Percentiles rank a stretch among this genome's conserved stretches.
Evolutionary conservation across 169 alveolate genomes (phyloP).

Genomic region (Cryptosporidium ubiquitum): DNA sequence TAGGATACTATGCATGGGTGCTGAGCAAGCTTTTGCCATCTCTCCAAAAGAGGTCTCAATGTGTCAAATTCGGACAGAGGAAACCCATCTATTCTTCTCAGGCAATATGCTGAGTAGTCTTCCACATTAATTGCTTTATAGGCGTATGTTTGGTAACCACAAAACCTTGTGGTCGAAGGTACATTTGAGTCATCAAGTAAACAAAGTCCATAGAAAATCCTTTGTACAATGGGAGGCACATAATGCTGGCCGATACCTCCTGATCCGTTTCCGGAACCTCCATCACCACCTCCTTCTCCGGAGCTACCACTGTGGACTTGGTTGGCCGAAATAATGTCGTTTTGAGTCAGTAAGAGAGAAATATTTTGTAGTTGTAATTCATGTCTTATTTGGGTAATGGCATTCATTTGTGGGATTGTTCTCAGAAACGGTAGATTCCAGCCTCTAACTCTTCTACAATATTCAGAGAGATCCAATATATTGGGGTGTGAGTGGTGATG

Average conservation of each 20-base stretch:
- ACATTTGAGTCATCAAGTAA: constrained; percentile 57
- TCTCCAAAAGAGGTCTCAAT: constrained; percentile 26
- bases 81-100: constrained; percentile 49
- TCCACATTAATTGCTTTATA: constrained; percentile 66
- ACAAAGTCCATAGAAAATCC: constrained; percentile 53
- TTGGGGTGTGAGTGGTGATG: constrained; percentile 18
- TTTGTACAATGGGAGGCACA: constrained; percentile 64
- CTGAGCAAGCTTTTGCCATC: constrained; percentile 68
- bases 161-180: constrained; percentile 48
- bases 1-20: constrained; percentile 70
- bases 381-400: constrained; percentile 63
- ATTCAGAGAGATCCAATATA: constrained; percentile 45
- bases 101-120: constrained; percentile 62
- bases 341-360: constrained; percentile 49
- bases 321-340: constrained; percentile 21
- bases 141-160: constrained; percentile 72
- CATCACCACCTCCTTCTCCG: not conserved
- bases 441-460: constrained; percentile 71
- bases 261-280: not conserved
- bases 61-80: constrained; percentile 49
- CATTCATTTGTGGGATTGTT: constrained; percentile 71
- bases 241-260: constrained; percentile 19
- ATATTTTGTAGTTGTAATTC: constrained; percentile 64
- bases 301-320: not conserved
- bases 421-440: constrained; percentile 69